Base-by-base conservation (phyloP, 2,329 filamentous ascomycete species). In the Paraphoma chrysanthemicola region DNA sequence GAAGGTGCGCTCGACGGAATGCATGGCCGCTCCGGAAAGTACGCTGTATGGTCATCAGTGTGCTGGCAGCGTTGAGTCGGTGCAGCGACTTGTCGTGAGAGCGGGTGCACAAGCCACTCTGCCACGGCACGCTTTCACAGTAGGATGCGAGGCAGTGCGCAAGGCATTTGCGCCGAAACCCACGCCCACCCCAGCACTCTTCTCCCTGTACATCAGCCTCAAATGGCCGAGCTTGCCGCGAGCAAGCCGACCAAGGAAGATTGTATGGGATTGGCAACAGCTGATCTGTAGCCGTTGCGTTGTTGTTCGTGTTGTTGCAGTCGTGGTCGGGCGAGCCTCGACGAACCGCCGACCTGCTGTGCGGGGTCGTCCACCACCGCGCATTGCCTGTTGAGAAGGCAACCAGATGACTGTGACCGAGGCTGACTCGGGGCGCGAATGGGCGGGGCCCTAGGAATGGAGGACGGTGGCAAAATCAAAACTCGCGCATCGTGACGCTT, bases 321-420 rank as follows among this genome's bases (percentile, higher is more conserved):
- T 12, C 7, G 31, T 33, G 31, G 31, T 33, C 7, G 31, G 31
- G 12, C 7, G 12, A 33, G 7, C 12, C 31, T 33, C 31, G 31
- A 33, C 31, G 7, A 12, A 33, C 12, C 31, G 7, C 31, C 31
- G 31, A 33, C 31, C 7, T 33, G 31, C 12, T 12, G 31, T 33
- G 31, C 31, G 31, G 12, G 31, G 31, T 33, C 30, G 11, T 10
- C n/a, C 9, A 3, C n/a, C n/a, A 4, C 1, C 14, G 14, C 11
- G 10, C n/a, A 17, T 48, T 48, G 46, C 46, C 31, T 48, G 46
- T 48, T 48, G 46, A 29, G 29, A 48, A 48, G 28, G 31, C 29
- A 33, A 48, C 14, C 16, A 33, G 12, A 33, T 33, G 46, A 9
- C 46, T 39, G 46, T 39, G 31, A n/a, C 31, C 46, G 18, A 48